Evolutionary conservation across 495 filamentous ascomycete species (phyloP), one percentile per base, ranked within the genome.

Genomic region (Penicillium daleae): DNA sequence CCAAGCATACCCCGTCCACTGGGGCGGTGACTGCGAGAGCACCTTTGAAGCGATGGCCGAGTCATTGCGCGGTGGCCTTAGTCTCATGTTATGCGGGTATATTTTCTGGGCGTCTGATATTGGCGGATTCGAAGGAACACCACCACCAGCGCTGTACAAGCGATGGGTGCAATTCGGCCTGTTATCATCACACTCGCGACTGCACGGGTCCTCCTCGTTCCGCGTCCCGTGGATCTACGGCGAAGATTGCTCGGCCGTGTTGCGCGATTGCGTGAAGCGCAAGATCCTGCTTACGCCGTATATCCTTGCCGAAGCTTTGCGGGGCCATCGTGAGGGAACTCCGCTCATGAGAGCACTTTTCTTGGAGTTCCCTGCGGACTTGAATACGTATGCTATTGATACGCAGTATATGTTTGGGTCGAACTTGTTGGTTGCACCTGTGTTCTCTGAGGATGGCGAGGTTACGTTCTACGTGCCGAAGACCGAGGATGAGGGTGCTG

Each of bases 131-230:
- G 89, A 91, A 66, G 89, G 88, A 3, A 83, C 78, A 10, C 89
- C 88, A 9, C 80, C 83, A 6, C 84, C 88, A 0, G 85, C 85
- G 69, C 83, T 91, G 61, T 92, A 92, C 71, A 92, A 91, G 71
- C 85, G 89, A 35, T 92, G 89, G 89, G 87, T 91, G 7, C 87
- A 88, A 5, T 90, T 90, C 62, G 88, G 89, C 0, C 80, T 91
- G 0, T 70, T 92, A 15, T 90, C 86, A 64, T 85, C 84, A 0
- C 88, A 90, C 70, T 87, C 83, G 37, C 84, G 88, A 4, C 78
- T 92, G 4, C 88, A 90, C 71, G 89, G 89, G 1, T 76, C 74
- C n/a, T 84, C 81, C 27, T 86, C 84, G 13, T 91, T 89, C 76
- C 86, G 87, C 27, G 88, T 90, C 10, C 89, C 88, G 26, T 91